Percentiles rank a stretch among this genome's conserved stretches.
phyloP scores from a whole-genome alignment of 805 yeast genomes.

The Suhomyces emberorum region DNA sequence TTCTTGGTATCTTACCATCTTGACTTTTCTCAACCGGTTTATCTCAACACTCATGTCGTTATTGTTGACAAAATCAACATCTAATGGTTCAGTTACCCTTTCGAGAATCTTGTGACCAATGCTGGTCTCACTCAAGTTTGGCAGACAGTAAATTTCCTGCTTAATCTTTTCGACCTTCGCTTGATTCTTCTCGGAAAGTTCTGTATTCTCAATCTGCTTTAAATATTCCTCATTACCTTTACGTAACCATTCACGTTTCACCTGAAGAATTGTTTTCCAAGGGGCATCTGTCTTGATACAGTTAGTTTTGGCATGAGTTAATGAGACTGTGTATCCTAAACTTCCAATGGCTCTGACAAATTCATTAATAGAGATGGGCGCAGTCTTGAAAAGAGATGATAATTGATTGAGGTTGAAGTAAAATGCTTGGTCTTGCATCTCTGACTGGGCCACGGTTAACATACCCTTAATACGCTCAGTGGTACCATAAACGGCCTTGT shows the following conservation, averaged over 20 bases:
- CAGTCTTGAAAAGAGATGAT: constrained; percentile 72
- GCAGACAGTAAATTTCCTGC: constrained; percentile 31
- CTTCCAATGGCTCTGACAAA: constrained; percentile 81
- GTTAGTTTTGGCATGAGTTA: constrained; percentile 86
- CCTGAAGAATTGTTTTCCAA: constrained; percentile 71
- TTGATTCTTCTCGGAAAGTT: constrained; percentile 7
- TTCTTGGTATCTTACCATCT: constrained; percentile 83
- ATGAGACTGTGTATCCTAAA: constrained; percentile 74
- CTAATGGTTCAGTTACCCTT: constrained; percentile 26
- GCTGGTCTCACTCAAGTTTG: constrained; percentile 38
- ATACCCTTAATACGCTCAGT: constrained; percentile 84
- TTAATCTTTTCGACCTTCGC: constrained; percentile 20
- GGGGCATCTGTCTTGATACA: constrained; percentile 90
- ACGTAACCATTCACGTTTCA: constrained; percentile 59
- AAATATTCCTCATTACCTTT: constrained; percentile 28
- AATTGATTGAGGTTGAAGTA: constrained; percentile 79
- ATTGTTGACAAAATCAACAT: constrained; percentile 56
- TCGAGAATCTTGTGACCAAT: constrained; percentile 58
- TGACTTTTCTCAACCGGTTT: constrained; percentile 63
- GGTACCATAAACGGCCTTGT: constrained; percentile 66
- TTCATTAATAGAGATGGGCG: constrained; percentile 74
- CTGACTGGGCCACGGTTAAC: constrained; percentile 79
- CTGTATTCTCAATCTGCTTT: constrained; percentile 11
- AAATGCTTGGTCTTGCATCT: constrained; percentile 59
- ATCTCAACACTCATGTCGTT: constrained; percentile 57